Evolutionary conservation across 805 yeast species (phyloP).

Genomic region (Cyberlindnera japonica): DNA sequence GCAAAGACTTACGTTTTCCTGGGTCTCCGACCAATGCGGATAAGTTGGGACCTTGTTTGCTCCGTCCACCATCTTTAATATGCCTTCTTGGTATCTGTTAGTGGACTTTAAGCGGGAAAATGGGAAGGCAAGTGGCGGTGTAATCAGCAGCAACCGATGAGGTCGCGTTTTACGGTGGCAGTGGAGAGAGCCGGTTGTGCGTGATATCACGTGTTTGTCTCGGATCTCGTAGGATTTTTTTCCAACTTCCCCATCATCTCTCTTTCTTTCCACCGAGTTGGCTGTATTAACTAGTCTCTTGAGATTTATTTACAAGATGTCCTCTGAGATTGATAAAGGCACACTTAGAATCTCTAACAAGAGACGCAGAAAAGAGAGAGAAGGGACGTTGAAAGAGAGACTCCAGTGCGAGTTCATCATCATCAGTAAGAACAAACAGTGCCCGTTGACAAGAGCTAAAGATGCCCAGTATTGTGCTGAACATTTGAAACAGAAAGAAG

Average conservation of each 20-base stretch:
- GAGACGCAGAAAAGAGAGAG: slow-evolving; percentile 14
- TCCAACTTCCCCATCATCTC: too few species aligned
- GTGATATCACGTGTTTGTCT: too few species aligned
- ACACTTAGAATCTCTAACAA: slow-evolving; percentile 4
- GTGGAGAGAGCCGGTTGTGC: too few species aligned
- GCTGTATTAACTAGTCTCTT: too few species aligned
- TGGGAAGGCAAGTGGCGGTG: too few species aligned
- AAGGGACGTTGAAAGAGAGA: slow-evolving; percentile 13
- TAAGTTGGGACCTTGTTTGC: slow-evolving; percentile 4
- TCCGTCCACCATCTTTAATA: not conserved
- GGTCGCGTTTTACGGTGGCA: too few species aligned
- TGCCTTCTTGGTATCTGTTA: too few species aligned
- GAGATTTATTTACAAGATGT: too few species aligned
- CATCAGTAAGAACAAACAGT: slow-evolving; percentile 47
- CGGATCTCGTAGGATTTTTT: too few species aligned
- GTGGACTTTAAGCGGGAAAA: too few species aligned
- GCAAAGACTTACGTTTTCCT: slow-evolving; percentile 17
- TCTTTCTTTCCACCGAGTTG: not conserved
- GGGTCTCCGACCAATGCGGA: slow-evolving; percentile 13
- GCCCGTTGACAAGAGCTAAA: slow-evolving; percentile 57
- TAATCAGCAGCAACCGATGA: too few species aligned
- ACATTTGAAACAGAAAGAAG: slow-evolving; percentile 38
- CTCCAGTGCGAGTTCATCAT: slow-evolving; percentile 47
- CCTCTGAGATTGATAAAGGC: too few species aligned
- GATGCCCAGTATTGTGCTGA: slow-evolving; percentile 57